Evolutionary conservation across 176 grass and related monocot species (phyloP).

Genomic region (Rhipidocladum racemiflorum): DNA sequence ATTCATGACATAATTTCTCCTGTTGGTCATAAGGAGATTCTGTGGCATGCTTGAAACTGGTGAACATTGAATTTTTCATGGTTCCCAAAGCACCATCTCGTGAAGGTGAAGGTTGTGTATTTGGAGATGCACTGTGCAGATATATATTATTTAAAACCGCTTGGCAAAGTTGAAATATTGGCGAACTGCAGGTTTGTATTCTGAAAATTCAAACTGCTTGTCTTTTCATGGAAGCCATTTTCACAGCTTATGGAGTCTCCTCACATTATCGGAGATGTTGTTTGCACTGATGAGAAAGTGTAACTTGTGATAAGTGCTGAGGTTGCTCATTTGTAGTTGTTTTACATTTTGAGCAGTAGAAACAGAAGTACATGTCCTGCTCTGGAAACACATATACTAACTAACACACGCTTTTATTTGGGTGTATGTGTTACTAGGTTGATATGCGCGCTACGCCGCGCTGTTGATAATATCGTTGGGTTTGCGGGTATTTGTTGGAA

Average conservation of each 20-base stretch:
- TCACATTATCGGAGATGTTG: no score
- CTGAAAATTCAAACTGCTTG: slow-evolving; percentile 68
- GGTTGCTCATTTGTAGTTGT: no score
- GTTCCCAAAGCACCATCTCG: slow-evolving; percentile 29
- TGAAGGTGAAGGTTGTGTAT: slow-evolving; percentile 15
- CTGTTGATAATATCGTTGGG: no score
- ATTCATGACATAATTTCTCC: slow-evolving; percentile 40
- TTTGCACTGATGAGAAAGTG: no score
- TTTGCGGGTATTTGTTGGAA: no score
- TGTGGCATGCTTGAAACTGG: slow-evolving; percentile 56
- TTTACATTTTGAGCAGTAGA: no score
- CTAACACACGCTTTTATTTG: no score
- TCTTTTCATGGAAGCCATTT: slow-evolving; percentile 72
- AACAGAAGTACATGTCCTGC: no score
- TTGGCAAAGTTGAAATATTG: slow-evolving; percentile 34
- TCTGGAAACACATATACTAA: no score
- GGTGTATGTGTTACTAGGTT: no score
- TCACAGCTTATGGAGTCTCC: neutral
- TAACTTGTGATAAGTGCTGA: no score
- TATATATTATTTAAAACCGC: slow-evolving; percentile 32
- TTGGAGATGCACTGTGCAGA: neutral
- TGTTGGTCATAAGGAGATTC: slow-evolving; percentile 45
- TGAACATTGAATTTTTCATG: slow-evolving; percentile 42
- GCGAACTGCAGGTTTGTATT: slow-evolving; percentile 47
- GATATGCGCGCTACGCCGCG: no score